Base-by-base conservation (phyloP, 371 early-diverging fungal species). In the Mucor velutinosus region DNA sequence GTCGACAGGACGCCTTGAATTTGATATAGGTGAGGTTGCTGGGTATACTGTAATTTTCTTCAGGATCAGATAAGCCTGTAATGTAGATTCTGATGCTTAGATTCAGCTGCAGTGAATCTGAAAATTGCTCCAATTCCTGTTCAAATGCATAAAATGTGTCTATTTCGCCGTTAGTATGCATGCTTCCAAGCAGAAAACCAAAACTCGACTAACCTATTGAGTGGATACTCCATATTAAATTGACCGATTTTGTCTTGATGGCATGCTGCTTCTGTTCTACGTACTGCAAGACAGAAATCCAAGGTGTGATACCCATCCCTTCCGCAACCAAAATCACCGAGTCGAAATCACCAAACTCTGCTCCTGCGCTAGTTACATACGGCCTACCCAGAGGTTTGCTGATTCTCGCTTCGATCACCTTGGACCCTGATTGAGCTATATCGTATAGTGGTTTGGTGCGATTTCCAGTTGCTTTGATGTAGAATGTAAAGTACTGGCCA, bases 221-320 rank as follows among this genome's bases (percentile, higher is more conserved):
- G 43, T 70, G 68, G 27, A 75, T 67, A 15, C 69, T 73, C 76
- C 80, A 80, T 0, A 77, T 66, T 4, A 74, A 51, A 27, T 62
- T 33, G 0, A 74, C 29, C 4, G 41, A 49, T 55, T 62, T 65
- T 0, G 76, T 80, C 39, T 58, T 60, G 29, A 72, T 61, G 0
- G 55, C 35, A 60, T 66, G 69, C 25, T 64, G 55, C 21, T 61
- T 58, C 53, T 69, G 45, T 23, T 66, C 55, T 7, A 77, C 17
- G 21, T 73, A 71, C 35, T 79, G 72, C 29, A 82, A 25, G 7
- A 77, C 66, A 17, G 76, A 72, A 4, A 82, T 58, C 82, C 82
- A 82, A 1, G 82, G 82, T 23, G 82, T 79, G 49, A 82, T 77
- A 0, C 82, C 82, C 45, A 79, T 71, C 6, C 82, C 82, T 60